Evolutionary conservation across 306 rosid genomes (phyloP).

Genomic region (Alnus rubra): DNA sequence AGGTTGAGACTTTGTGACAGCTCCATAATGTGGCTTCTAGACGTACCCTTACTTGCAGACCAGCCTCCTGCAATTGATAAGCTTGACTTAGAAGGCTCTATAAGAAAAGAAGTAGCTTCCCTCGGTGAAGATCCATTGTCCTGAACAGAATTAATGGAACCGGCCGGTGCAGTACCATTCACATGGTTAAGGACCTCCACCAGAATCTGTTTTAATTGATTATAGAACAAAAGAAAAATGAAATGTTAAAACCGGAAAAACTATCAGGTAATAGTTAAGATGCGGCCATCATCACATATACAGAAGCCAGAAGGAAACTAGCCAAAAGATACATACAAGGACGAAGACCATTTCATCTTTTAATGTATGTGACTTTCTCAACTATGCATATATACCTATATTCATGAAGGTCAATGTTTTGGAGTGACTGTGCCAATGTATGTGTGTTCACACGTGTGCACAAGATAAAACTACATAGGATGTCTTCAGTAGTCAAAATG

Average conservation of each 20-base stretch:
- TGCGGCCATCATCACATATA: constrained; percentile 8
- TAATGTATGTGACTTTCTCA: background rate
- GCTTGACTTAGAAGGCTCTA: constrained; percentile 80
- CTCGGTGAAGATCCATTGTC: constrained; percentile 77
- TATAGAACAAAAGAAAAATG: constrained; percentile 37
- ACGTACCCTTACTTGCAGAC: constrained; percentile 73
- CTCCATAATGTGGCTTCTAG: constrained; percentile 60
- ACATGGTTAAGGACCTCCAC: constrained; percentile 78
- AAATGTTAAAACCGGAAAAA: constrained; percentile 30
- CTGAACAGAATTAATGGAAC: constrained; percentile 51
- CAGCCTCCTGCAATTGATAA: constrained; percentile 83
- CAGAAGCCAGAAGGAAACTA: background rate
- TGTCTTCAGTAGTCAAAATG: background rate
- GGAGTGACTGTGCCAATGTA: background rate
- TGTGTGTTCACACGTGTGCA: background rate
- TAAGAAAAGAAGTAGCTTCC: constrained; percentile 67
- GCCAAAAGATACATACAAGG: background rate
- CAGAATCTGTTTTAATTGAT: constrained; percentile 65
- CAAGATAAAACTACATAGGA: background rate
- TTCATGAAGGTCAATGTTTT: background rate
- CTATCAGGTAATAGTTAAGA: constrained; percentile 27
- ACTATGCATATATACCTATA: background rate
- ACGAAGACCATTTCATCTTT: background rate
- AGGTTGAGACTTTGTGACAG: constrained; percentile 55
- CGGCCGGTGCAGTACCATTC: constrained; percentile 44